These are phyloP conservation scores for Kwoniella shivajii DNA, from an alignment of 1,284 basidiomycete species.

Conservation along the genomic window DNA sequence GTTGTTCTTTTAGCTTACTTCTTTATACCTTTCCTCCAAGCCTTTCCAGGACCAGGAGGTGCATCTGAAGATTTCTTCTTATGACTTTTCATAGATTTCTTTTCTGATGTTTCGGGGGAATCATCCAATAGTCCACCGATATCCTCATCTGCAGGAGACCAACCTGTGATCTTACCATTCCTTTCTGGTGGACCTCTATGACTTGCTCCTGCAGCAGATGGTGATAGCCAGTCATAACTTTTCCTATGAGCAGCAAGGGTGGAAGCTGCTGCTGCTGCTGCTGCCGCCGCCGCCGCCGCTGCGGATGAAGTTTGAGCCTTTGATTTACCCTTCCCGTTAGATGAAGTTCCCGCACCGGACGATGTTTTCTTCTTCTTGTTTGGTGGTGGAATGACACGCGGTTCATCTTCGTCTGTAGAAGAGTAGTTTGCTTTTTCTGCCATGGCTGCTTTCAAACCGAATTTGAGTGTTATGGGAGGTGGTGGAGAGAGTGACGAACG, in stretches of 20 bases:
- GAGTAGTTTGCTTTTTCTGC: slow-evolving; percentile 35
- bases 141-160: slow-evolving; percentile 28
- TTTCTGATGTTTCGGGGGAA: neutral
- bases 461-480: slow-evolving; percentile 41
- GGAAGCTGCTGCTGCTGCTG: neutral
- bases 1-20: slow-evolving; percentile 48
- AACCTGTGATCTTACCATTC: slow-evolving; percentile 21
- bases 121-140: slow-evolving; percentile 18
- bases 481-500: slow-evolving; percentile 40
- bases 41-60: slow-evolving; percentile 39
- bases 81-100: slow-evolving; percentile 24
- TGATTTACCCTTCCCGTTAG: neutral
- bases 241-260: slow-evolving; percentile 31
- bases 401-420: slow-evolving; percentile 39
- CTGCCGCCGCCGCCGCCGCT: neutral
- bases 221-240: slow-evolving; percentile 48
- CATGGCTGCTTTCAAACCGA: slow-evolving; percentile 29
- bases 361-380: slow-evolving; percentile 14
- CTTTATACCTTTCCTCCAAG: slow-evolving; percentile 45
- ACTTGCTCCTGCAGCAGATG: slow-evolving; percentile 38
- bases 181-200: slow-evolving; percentile 46
- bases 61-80: slow-evolving; percentile 25
- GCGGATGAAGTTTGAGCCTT: no score
- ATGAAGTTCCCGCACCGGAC: neutral
- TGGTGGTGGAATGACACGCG: neutral